These are phyloP conservation scores for Colletotrichum sp. DNA, from an alignment of 2,329 filamentous ascomycete species.

Conservation along the genomic window DNA sequence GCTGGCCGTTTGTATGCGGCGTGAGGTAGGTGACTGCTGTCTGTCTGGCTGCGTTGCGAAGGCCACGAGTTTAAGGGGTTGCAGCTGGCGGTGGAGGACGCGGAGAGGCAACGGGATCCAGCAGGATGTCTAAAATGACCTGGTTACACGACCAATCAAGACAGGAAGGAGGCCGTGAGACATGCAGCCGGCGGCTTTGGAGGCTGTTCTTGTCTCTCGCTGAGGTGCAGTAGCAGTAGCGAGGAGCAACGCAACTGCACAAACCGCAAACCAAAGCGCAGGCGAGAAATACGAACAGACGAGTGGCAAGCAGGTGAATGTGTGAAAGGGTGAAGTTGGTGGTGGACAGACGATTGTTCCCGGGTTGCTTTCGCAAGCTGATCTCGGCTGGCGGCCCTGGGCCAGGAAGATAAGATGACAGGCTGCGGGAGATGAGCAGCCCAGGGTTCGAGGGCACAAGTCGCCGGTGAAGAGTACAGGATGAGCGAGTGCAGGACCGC, in stretches of 20 bases:
- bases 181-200: constrained; percentile 5
- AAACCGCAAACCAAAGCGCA: not conserved
- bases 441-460: not conserved
- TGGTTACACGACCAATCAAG: constrained; percentile 6
- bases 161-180: not conserved
- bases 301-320: not conserved
- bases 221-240: constrained; percentile 13
- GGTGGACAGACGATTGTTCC: not conserved
- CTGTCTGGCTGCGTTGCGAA: not conserved
- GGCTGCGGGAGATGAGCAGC: constrained; percentile 18
- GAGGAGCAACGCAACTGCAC: not conserved
- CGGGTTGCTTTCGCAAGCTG: not conserved
- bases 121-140: constrained; percentile 7
- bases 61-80: constrained; percentile 17
- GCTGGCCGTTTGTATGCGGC: not conserved
- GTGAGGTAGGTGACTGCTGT: not conserved
- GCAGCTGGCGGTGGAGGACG: not conserved
- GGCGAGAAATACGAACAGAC: not conserved
- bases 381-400: constrained; percentile 7
- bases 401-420: constrained; percentile 14
- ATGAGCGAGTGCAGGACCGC: not conserved
- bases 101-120: not conserved
- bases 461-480: not conserved
- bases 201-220: constrained; percentile 15
- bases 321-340: not conserved